Conservation (phyloP, 768 basidiomycete species). For the Pleurotus giganteus region DNA sequence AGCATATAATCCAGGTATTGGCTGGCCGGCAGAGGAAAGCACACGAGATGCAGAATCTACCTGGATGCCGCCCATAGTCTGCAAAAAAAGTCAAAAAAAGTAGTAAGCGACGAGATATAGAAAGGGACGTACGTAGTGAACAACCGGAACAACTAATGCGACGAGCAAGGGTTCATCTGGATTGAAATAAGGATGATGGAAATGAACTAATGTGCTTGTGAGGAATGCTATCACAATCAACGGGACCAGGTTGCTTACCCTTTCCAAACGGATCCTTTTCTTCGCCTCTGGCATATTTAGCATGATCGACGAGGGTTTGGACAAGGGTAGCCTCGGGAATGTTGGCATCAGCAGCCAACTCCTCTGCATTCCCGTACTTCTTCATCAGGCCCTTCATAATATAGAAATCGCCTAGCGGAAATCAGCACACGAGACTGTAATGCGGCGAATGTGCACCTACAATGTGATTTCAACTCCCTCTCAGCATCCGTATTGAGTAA, state of each 20-base stretch:
- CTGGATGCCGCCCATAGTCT: slow-evolving; percentile 27
- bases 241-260: too few species aligned
- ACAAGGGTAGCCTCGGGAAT: slow-evolving; percentile 13
- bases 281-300: slow-evolving; percentile 13
- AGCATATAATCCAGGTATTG: slow-evolving; percentile 22
- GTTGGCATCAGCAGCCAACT: slow-evolving; percentile 16
- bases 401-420: slow-evolving; percentile 21
- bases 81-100: background rate
- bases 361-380: slow-evolving; percentile 17
- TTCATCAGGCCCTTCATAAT: slow-evolving; percentile 24
- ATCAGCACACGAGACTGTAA: background rate
- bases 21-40: slow-evolving; percentile 11
- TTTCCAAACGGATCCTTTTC: slow-evolving; percentile 19
- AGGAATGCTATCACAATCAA: too few species aligned
- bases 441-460: slow-evolving; percentile 10
- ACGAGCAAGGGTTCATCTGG: slow-evolving; percentile 18
- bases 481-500: slow-evolving; percentile 17
- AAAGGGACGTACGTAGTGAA: slow-evolving; percentile 22
- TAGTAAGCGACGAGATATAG: background rate
- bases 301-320: slow-evolving; percentile 16
- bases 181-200: slow-evolving; percentile 14
- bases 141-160: slow-evolving; percentile 23
- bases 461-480: slow-evolving; percentile 19
- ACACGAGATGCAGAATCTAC: slow-evolving; percentile 20
- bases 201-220: slow-evolving; percentile 1